Base-by-base conservation (phyloP, 495 filamentous ascomycete species). In the Annulohypoxylon moriforme region DNA sequence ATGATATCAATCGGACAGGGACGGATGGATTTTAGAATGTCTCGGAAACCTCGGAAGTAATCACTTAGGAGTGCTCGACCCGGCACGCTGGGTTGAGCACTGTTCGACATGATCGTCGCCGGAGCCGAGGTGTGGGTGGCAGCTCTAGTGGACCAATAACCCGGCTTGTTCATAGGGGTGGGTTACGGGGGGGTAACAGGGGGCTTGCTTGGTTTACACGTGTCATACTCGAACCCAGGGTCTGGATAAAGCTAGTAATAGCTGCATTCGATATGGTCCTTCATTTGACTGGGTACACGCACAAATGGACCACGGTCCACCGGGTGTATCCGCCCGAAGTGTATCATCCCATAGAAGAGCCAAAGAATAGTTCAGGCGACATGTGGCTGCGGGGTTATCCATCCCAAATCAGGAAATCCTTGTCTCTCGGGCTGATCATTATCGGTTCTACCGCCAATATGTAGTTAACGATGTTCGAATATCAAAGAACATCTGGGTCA, bases 231-330 rank as follows among this genome's bases (percentile, higher is more conserved):
- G 50, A 55, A 55, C 50, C 50, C 50, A 55, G 50, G 50, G 50
- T 34, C 50, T 55, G 50, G 50, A 55, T 55, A 33, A 55, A 55
- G 50, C 50, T 55, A 55, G 50, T 55, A 55, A 55, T 55, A 34
- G 50, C 50, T 55, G 50, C 50, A 34, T 34, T 55, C 7, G 16
- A 34, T 34, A 18, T 33, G n/a, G 27, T 16, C 27, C 4, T 55
- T 34, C n/a, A 53, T 55, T 55, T 34, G 50, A 34, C 14, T 33
- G 29, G 29, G 29, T 55, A 29, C 50, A 34, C n/a, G 27, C 50
- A 34, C 20, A 14, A 55, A 33, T 22, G 27, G 29, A 18, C 29
- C 29, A 34, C 50, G 50, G 50, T 25, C 50, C 50, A 55, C 50
- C 50, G 50, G 50, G 14, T 55, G 50, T 55, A 55, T 55, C 50